phyloP scores from a whole-genome alignment of 1,284 basidiomycete genomes.

The Ceratobasidium papillatum region DNA sequence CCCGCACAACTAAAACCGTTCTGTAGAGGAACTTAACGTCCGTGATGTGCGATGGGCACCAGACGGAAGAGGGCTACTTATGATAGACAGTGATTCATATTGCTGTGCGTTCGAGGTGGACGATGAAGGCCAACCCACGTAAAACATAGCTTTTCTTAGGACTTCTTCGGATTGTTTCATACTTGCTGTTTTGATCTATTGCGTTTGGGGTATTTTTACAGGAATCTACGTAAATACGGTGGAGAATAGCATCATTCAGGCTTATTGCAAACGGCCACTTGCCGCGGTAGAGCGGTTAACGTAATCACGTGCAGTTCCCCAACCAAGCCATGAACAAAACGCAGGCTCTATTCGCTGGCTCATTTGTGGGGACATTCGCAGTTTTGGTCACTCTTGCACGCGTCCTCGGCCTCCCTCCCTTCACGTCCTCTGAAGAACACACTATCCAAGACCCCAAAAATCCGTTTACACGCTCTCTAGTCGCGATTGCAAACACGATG shows the following conservation, averaged over 20 bases:
- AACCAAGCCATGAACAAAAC: slow-evolving; percentile 29
- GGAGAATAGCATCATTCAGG: not conserved
- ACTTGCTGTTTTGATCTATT: not conserved
- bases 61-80: slow-evolving; percentile 78
- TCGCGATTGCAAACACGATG: slow-evolving; percentile 26
- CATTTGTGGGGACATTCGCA: slow-evolving; percentile 21
- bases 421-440: slow-evolving; percentile 25
- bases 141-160: not conserved
- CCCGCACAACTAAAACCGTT: slow-evolving; percentile 17
- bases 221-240: not conserved
- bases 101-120: slow-evolving; percentile 86
- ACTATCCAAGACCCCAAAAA: slow-evolving; percentile 29
- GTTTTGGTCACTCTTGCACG: slow-evolving; percentile 10
- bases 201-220: not conserved
- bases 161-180: not conserved
- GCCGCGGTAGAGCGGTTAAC: not conserved
- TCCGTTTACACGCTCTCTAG: slow-evolving; percentile 28
- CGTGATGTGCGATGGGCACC: slow-evolving; percentile 78
- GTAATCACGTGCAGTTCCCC: slow-evolving; percentile 6
- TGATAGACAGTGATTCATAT: slow-evolving; percentile 77
- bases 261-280: not conserved
- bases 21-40: slow-evolving; percentile 68
- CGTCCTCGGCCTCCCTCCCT: slow-evolving; percentile 29
- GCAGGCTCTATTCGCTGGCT: slow-evolving; percentile 24
- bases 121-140: slow-evolving; percentile 53